These are phyloP conservation scores for Alternaria solani DNA, from an alignment of 2,329 filamentous ascomycete species.

Conservation along the genomic window DNA sequence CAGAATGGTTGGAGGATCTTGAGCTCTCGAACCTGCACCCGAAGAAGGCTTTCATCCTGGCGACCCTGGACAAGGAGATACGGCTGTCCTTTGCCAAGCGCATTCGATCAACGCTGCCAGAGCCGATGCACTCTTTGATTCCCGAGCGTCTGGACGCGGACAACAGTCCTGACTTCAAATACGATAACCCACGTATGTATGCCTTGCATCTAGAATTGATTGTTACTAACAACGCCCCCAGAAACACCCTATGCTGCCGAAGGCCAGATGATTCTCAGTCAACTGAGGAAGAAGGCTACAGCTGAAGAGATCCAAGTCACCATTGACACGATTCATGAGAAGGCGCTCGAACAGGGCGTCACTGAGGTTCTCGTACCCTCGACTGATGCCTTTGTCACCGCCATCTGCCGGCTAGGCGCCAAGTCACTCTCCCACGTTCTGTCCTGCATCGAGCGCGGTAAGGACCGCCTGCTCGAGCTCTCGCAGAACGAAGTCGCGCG, in stretches of 20 bases:
- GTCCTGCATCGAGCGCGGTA: slow-evolving; percentile 93
- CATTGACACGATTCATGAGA: slow-evolving; percentile 81
- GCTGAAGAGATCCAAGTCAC: slow-evolving; percentile 87
- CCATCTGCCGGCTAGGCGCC: slow-evolving; percentile 90
- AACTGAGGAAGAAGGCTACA: slow-evolving; percentile 83
- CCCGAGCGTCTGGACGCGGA: slow-evolving; percentile 91
- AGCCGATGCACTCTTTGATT: slow-evolving; percentile 82
- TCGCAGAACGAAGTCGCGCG: slow-evolving; percentile 77
- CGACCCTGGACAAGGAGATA: slow-evolving; percentile 94
- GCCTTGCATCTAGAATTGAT: background rate
- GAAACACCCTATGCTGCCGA: slow-evolving; percentile 83
- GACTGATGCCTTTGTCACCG: slow-evolving; percentile 92
- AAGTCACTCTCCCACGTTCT: slow-evolving; percentile 97
- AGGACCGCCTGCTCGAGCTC: slow-evolving; percentile 83
- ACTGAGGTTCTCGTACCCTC: slow-evolving; percentile 81
- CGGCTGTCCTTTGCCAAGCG: slow-evolving; percentile 94
- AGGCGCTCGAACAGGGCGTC: slow-evolving; percentile 73
- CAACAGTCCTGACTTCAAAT: slow-evolving; percentile 94
- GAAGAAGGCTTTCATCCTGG: slow-evolving; percentile 90
- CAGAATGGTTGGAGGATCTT: slow-evolving; percentile 90
- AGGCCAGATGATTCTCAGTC: slow-evolving; percentile 79
- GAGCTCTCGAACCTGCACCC: slow-evolving; percentile 79
- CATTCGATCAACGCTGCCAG: slow-evolving; percentile 91
- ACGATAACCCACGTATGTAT: slow-evolving; percentile 72
- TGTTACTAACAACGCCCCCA: slow-evolving; percentile 43